Conservation (phyloP, 805 yeast genomes). For the Ogataea henricii region DNA sequence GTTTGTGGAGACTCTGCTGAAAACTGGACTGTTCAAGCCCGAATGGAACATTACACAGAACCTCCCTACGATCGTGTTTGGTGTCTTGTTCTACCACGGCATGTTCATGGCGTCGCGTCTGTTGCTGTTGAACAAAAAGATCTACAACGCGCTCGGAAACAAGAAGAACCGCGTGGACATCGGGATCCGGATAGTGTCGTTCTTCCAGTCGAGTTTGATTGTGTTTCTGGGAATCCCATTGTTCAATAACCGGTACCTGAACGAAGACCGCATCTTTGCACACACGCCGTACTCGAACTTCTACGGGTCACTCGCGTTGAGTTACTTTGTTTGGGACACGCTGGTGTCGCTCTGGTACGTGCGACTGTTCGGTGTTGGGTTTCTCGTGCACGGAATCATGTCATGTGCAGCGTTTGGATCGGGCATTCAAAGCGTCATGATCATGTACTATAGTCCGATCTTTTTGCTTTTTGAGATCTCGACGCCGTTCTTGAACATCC, state of each 20-base stretch:
- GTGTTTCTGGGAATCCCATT: conserved; percentile 33
- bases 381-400: conserved; percentile 38
- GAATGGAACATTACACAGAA: conserved; percentile 19
- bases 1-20: conserved; percentile 9
- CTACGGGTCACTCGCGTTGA: conserved; percentile 33
- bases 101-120: conserved; percentile 18
- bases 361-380: conserved; percentile 36
- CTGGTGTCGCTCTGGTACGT: conserved; percentile 31
- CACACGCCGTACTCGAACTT: conserved; percentile 36
- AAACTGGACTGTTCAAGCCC: conserved; percentile 9
- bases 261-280: conserved; percentile 35
- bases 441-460: conserved; percentile 37
- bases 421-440: conserved; percentile 27
- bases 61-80: conserved; percentile 24
- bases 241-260: conserved; percentile 30
- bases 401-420: conserved; percentile 36
- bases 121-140: conserved; percentile 16
- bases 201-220: conserved; percentile 36
- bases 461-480: conserved; percentile 40
- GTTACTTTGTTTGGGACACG: conserved; percentile 41
- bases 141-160: conserved; percentile 17
- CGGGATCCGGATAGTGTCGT: conserved; percentile 37
- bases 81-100: conserved; percentile 22
- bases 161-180: conserved; percentile 30
- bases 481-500: conserved; percentile 39